A percentile compares a stretch with the other conserved stretches of the same genome.
Evolutionary conservation across 2,329 filamentous ascomycete species (phyloP).

Genomic region (Alternaria consortialis): DNA sequence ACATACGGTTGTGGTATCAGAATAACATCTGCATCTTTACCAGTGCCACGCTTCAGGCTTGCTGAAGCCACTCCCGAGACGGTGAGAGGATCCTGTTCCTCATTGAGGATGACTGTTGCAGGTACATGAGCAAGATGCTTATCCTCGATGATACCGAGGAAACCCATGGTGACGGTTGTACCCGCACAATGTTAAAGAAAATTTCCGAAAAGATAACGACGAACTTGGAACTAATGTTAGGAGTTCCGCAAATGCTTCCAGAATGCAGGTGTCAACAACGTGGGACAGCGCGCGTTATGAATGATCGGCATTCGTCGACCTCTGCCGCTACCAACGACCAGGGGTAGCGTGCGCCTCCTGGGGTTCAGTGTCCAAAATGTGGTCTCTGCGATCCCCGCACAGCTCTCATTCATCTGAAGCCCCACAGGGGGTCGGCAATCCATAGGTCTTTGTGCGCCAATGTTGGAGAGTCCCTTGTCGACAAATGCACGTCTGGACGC

Average conservation of each 20-base stretch:
- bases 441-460: conserved; percentile 5
- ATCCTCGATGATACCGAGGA: conserved; percentile 47
- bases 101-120: conserved; percentile 45
- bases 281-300: conserved; percentile 18
- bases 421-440: conserved; percentile 24
- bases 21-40: conserved; percentile 45
- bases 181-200: neutral
- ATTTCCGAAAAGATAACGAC: neutral
- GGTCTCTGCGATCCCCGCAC: conserved; percentile 23
- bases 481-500: conserved; percentile 3
- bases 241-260: neutral
- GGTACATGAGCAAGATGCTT: conserved; percentile 46
- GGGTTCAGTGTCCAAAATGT: conserved; percentile 13
- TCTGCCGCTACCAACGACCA: conserved; percentile 4
- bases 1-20: conserved; percentile 48
- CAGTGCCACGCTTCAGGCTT: conserved; percentile 44
- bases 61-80: conserved; percentile 22
- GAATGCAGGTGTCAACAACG: neutral
- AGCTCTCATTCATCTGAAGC: conserved; percentile 14
- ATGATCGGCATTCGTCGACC: conserved; percentile 8
- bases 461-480: conserved; percentile 20
- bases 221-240: neutral
- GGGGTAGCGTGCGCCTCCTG: conserved; percentile 11
- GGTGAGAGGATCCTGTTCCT: conserved; percentile 25
- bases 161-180: conserved; percentile 37